Percentiles rank a stretch among this genome's conserved stretches.
Evolutionary conservation across 2,329 filamentous ascomycete genomes (phyloP).

Genomic region (Cytospora paraplurivora): DNA sequence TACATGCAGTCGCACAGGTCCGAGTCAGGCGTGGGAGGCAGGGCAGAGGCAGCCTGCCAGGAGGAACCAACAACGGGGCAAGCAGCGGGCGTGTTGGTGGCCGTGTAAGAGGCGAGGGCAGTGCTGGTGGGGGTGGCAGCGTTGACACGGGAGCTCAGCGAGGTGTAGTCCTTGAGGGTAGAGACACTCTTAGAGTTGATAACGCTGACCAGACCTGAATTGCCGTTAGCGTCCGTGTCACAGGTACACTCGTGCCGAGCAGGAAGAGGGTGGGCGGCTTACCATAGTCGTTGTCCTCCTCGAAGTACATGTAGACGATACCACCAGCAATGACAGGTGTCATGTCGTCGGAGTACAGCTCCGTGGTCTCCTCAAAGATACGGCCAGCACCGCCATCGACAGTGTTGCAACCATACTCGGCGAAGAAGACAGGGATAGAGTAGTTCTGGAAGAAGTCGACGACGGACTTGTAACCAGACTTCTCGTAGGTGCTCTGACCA

Average conservation of each 20-base stretch:
- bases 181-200: constrained; percentile 57
- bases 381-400: constrained; percentile 62
- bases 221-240: constrained; percentile 27
- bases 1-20: constrained; percentile 86
- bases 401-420: constrained; percentile 95
- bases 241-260: constrained; percentile 26
- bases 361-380: constrained; percentile 80
- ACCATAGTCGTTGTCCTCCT: constrained; percentile 73
- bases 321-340: constrained; percentile 86
- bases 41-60: constrained; percentile 71
- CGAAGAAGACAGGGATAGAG: constrained; percentile 95
- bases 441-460: constrained; percentile 86
- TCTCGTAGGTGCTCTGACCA: constrained; percentile 73
- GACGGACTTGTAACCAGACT: constrained; percentile 80
- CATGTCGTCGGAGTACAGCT: constrained; percentile 82
- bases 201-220: constrained; percentile 66
- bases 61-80: constrained; percentile 68
- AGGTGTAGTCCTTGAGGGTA: constrained; percentile 73
- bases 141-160: constrained; percentile 70
- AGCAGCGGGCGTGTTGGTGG: constrained; percentile 68
- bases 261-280: background rate
- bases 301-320: constrained; percentile 98
- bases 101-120: constrained; percentile 67
- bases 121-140: constrained; percentile 68
- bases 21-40: constrained; percentile 81